Conservation (phyloP, 73 alveolate species). For the Paramecium sonneborni region DNA sequence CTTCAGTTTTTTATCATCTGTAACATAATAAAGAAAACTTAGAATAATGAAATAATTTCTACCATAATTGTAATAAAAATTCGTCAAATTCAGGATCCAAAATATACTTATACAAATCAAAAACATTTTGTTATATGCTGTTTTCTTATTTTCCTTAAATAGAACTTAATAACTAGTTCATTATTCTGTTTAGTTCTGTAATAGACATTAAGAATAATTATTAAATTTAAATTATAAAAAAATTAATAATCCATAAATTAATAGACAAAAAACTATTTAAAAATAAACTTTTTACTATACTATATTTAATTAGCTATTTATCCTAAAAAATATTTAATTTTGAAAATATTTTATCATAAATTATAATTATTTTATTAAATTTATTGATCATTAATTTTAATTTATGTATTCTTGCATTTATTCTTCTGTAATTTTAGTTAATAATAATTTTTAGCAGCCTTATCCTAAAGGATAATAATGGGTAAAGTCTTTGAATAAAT, state of each 20-base stretch:
- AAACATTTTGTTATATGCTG: background rate
- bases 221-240: no score
- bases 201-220: no score
- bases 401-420: background rate
- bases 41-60: background rate
- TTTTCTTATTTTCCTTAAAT: background rate
- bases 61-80: background rate
- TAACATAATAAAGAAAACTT: background rate
- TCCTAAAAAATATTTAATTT: no score
- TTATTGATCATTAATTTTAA: background rate
- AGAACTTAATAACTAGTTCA: background rate
- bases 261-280: no score
- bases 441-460: background rate
- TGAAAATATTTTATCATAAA: no score
- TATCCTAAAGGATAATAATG: background rate
- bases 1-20: background rate
- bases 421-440: background rate
- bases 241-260: no score
- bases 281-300: no score
- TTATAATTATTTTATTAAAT: no score
- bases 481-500: background rate
- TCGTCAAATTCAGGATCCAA: background rate
- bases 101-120: background rate
- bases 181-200: background rate
- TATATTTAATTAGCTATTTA: no score